A percentile compares a stretch with the other conserved stretches of the same genome.
Conservation (phyloP, 73 alveolate species). For the Tetrahymena thermophila region DNA sequence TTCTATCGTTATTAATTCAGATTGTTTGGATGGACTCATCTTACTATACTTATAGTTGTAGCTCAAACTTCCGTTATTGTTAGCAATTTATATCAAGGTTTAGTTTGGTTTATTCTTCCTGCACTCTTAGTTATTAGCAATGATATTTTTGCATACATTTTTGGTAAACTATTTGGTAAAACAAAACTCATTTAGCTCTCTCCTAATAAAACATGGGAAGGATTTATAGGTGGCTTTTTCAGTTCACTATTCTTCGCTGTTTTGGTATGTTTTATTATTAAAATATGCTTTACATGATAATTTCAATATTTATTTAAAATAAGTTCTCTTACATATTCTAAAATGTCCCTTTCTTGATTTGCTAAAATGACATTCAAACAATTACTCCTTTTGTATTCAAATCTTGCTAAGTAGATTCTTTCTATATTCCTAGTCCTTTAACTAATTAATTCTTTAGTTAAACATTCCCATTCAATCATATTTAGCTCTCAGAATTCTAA, state of each 20-base stretch:
- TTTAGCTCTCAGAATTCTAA: constrained; percentile 26
- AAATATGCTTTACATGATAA: constrained; percentile 52
- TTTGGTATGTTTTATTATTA: not conserved
- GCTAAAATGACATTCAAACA: not conserved
- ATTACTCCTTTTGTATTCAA: constrained; percentile 38
- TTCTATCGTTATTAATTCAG: constrained; percentile 48
- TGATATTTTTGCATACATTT: constrained; percentile 86
- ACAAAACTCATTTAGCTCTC: constrained; percentile 83
- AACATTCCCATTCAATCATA: not conserved
- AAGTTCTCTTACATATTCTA: constrained; percentile 57
- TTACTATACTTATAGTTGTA: constrained; percentile 51
- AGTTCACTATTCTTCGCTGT: constrained; percentile 26
- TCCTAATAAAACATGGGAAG: constrained; percentile 99
- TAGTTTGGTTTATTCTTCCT: constrained; percentile 94
- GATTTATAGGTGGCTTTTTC: constrained; percentile 78
- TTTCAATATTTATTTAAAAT: constrained; percentile 54
- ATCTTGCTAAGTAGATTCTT: constrained; percentile 58
- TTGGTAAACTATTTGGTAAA: constrained; percentile 88
- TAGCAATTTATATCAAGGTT: constrained; percentile 86
- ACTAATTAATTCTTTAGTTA: constrained; percentile 46
- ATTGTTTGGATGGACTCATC: constrained; percentile 53
- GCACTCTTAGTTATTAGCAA: constrained; percentile 75
- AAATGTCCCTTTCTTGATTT: constrained; percentile 60
- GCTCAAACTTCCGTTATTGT: constrained; percentile 68
- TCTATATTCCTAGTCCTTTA: constrained; percentile 48